Percentiles rank a stretch among this genome's conserved stretches.
phyloP scores from a whole-genome alignment of 495 filamentous ascomycete genomes.

The Tuber aestivum region DNA sequence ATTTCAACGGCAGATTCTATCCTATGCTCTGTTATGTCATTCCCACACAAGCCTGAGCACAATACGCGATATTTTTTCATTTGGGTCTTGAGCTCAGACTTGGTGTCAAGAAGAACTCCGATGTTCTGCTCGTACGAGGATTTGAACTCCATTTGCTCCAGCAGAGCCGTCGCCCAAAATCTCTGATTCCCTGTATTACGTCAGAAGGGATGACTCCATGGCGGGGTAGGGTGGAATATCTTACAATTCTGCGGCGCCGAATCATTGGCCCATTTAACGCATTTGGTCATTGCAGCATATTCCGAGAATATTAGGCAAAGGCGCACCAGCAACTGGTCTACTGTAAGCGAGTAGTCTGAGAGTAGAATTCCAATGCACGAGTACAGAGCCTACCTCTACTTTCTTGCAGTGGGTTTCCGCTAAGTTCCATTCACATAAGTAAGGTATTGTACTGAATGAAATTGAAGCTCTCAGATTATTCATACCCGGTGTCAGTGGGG shows the following conservation, averaged over 20 bases:
- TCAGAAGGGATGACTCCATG: background rate
- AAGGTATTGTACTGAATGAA: background rate
- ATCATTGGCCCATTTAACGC: background rate
- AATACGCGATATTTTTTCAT: background rate
- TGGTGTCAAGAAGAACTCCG: background rate
- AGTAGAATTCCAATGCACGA: background rate
- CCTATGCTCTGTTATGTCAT: background rate
- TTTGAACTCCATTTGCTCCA: conserved; percentile 18
- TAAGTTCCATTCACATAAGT: background rate
- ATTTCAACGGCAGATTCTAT: background rate
- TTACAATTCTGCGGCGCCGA: background rate
- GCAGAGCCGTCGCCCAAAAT: conserved; percentile 15
- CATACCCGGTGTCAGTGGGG: background rate
- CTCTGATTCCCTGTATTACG: background rate
- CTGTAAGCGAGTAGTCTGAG: background rate
- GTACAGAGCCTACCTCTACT: background rate
- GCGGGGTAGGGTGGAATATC: background rate
- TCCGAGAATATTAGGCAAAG: background rate
- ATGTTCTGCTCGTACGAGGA: conserved; percentile 21
- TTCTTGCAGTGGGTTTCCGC: background rate
- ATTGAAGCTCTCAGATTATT: background rate
- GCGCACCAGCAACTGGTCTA: background rate
- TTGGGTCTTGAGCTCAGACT: background rate
- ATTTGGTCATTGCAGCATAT: background rate
- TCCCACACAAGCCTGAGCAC: background rate